Percentiles rank a stretch among this genome's conserved stretches.
phyloP scores from a whole-genome alignment of 208 protist species.

The Leishmania tarentolae region DNA sequence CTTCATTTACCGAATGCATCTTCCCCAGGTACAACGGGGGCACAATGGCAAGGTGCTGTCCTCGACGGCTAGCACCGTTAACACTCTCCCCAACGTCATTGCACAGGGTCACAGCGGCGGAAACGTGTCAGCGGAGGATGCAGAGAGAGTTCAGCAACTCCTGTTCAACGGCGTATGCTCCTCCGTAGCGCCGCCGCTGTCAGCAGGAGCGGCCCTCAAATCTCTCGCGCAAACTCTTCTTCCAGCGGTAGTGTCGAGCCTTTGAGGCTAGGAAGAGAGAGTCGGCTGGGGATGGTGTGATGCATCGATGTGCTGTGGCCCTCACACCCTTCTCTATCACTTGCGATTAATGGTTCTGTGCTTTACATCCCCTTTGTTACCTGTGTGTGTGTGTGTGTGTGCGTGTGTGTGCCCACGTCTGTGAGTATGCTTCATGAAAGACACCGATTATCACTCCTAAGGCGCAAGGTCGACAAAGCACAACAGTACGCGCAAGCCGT shows the following conservation, averaged over 20 bases:
- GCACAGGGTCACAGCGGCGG: not conserved
- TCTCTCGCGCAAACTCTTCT: not conserved
- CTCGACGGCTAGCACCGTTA: not conserved
- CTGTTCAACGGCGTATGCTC: conserved; percentile 3
- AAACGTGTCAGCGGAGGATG: conserved; percentile 8
- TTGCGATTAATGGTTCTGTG: not conserved
- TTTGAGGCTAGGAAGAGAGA: not conserved
- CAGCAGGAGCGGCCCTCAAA: not conserved
- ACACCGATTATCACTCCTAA: too few species aligned
- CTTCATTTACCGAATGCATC: conserved; percentile 6
- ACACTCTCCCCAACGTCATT: not conserved
- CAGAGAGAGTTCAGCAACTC: conserved; percentile 1
- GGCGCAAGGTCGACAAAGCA: too few species aligned
- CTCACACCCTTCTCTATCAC: not conserved
- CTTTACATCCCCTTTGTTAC: not conserved
- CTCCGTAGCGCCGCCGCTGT: not conserved
- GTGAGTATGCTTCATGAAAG: not conserved
- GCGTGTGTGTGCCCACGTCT: not conserved
- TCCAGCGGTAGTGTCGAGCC: not conserved
- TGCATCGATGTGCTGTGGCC: not conserved
- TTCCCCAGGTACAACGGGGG: conserved; percentile 1
- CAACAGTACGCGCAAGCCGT: not conserved
- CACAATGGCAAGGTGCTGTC: not conserved
- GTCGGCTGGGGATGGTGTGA: not conserved
- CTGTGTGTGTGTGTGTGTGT: conserved; percentile 3